Base-by-base conservation (phyloP, 495 filamentous ascomycete genomes). In the Endocarpon pusillum region DNA sequence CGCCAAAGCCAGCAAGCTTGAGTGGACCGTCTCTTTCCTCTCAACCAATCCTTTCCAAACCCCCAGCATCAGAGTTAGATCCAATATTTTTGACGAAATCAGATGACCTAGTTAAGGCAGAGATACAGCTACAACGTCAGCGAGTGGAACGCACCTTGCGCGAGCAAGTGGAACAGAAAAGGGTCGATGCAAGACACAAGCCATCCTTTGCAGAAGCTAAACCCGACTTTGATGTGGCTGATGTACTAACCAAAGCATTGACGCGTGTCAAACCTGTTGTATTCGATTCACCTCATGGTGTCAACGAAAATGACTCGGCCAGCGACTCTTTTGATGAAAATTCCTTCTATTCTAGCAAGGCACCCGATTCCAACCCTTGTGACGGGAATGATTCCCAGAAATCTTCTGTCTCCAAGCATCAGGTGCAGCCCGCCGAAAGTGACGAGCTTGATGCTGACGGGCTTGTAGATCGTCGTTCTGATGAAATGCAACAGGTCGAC, bases 321-420 rank as follows among this genome's bases (percentile, higher is more conserved):
- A 76, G 66, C 63, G 81, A 85, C 47, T 86, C 81, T 8, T 79
- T 83, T 55, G 84, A 93, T 55, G 77, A 87, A 46, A 85, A 89
- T 42, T 85, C 81, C n/a, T 87, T 89, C 54, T 93, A 94, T 58
- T 92, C 84, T 30, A 92, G 83, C 62, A 75, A 73, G 57, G 61
- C 64, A 35, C 62, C 66, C 47, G 62, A 65, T 37, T 68, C 66
- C 26, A 58, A 52, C 10, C 51, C 48, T 21, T 40, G 39, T 11
- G 55, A 48, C 34, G 46, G 47, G 3, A 53, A 48, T 33, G 43
- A 37, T 17, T 23, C 22, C 24, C 30, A 35, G 12, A 37, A 41
- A 34, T 44, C 44, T 31, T 37, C 48, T 19, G 40, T 44, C 27
- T 37, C 48, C 21, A 35, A 32, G 11, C 21, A 21, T 3, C 39